Conservation (phyloP, 176 grass and related monocot species). For the Phoenix roebelenii region DNA sequence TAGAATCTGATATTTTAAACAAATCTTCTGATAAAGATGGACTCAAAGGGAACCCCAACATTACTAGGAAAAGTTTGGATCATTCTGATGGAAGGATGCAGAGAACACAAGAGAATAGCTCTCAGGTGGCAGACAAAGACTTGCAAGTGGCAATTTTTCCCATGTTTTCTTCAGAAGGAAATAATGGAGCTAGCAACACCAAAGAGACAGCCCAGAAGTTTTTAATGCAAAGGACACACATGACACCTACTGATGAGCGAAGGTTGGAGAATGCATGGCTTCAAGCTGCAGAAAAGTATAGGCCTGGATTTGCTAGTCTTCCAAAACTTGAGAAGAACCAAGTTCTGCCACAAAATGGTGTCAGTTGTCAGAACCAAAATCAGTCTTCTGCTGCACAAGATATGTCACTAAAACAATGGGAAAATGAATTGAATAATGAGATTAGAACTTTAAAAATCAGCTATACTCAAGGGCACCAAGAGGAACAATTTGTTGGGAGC, state of each 20-base stretch:
- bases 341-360: slow-evolving; percentile 42
- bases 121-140: slow-evolving; percentile 7
- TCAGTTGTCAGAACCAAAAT: slow-evolving; percentile 11
- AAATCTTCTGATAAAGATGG: slow-evolving; percentile 30
- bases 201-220: slow-evolving; percentile 23
- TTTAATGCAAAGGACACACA: slow-evolving; percentile 10
- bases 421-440: slow-evolving; percentile 43
- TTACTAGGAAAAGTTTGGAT: slow-evolving; percentile 29
- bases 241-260: slow-evolving; percentile 40
- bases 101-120: slow-evolving; percentile 11
- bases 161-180: slow-evolving; percentile 20
- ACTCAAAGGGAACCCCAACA: slow-evolving; percentile 28
- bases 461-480: slow-evolving; percentile 18
- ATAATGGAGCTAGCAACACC: not conserved
- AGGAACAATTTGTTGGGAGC: slow-evolving; percentile 20
- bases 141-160: slow-evolving; percentile 6
- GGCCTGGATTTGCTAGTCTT: slow-evolving; percentile 29
- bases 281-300: slow-evolving; percentile 43
- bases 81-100: slow-evolving; percentile 22
- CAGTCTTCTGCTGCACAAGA: slow-evolving; percentile 20
- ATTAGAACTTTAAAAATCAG: slow-evolving; percentile 49
- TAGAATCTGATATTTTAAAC: slow-evolving; percentile 19
- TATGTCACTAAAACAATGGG: slow-evolving; percentile 27
- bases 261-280: slow-evolving; percentile 88
- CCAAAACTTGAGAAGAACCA: slow-evolving; percentile 46